Base-by-base conservation (phyloP, 768 basidiomycete genomes). In the Chalciporus piperatus region DNA sequence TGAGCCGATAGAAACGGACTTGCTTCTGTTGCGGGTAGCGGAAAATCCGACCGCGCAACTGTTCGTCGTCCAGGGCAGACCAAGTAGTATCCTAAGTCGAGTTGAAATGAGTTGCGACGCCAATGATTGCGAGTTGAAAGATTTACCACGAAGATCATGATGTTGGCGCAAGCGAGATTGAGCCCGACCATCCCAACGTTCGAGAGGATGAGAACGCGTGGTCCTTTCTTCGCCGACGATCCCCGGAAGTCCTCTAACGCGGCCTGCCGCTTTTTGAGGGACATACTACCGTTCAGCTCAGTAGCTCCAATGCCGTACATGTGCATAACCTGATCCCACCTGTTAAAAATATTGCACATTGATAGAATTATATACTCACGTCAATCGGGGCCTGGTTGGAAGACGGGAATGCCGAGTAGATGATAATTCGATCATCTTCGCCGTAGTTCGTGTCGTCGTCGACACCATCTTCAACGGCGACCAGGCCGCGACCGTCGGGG, bases 41-140 rank as follows among this genome's bases (percentile, higher is more conserved):
- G 27, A 48, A 59, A 3, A 66, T 47, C 0, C 61, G 32, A 8
- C 61, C 63, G 0, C 42, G 38, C 11, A 65, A 42, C 33, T 66
- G 61, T 4, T 41, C 45, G 16, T 64, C 56, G 14, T 61, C 56
- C 4, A 55, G 57, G 4, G 51, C 61, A 3, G 57, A 64, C 64
- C 64, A 66, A 1, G 51, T 41, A 0, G 55, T 62, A 20, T 64
- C 63, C 63, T 65, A 25, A 25, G 25, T 25, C 25, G 25, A 25
- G 25, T 25, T 25, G 25, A 25, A 25, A 25, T 25, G 25, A 25
- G 25, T 25, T 25, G 25, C 25, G 25, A 25, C 7, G 25, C 7
- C 25, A 25, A 25, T 7, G 25, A 25, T 25, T 25, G 25, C 7
- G 41, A 14, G 47, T 17, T 32, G 4, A n/a, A n/a, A 28, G 4